Evolutionary conservation across 257 asterid species (phyloP).

Genomic region (Mitragyna speciosa): DNA sequence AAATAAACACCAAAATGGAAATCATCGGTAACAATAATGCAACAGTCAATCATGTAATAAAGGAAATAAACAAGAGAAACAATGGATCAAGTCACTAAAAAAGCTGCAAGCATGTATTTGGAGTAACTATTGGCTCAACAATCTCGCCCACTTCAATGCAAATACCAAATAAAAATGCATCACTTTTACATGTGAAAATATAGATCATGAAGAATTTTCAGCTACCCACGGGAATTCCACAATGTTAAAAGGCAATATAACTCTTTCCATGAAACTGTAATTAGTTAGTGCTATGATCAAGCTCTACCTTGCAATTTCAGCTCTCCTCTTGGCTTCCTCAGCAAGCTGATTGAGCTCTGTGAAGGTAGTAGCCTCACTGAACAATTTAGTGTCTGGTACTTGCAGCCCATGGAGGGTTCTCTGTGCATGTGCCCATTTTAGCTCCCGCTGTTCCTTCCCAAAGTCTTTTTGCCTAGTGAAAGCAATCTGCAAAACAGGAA

Average conservation of each 20-base stretch:
- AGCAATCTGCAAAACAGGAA: conserved; percentile 62
- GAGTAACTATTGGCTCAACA: background rate
- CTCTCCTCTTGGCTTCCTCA: conserved; percentile 96
- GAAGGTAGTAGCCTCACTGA: conserved; percentile 67
- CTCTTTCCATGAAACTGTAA: background rate
- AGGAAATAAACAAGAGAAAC: no score
- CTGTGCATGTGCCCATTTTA: conserved; percentile 95
- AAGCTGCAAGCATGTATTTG: background rate
- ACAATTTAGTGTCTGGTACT: conserved; percentile 89
- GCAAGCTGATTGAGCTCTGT: conserved; percentile 94
- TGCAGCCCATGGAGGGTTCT: conserved; percentile 94
- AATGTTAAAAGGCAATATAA: background rate
- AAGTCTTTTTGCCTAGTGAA: conserved; percentile 93
- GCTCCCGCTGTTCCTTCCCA: conserved; percentile 96
- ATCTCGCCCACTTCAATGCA: background rate
- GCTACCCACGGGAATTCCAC: background rate
- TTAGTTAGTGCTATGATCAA: background rate
- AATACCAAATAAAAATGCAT: background rate
- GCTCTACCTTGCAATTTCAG: conserved; percentile 87
- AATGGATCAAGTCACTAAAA: background rate
- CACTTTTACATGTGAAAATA: background rate
- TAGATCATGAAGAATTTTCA: background rate
- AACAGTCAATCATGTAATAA: background rate
- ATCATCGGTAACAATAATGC: background rate
- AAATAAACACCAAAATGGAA: background rate